Percentiles rank a stretch among this genome's conserved stretches.
Evolutionary conservation across 2,329 filamentous ascomycete species (phyloP).

Genomic region (Fusarium begoniae): DNA sequence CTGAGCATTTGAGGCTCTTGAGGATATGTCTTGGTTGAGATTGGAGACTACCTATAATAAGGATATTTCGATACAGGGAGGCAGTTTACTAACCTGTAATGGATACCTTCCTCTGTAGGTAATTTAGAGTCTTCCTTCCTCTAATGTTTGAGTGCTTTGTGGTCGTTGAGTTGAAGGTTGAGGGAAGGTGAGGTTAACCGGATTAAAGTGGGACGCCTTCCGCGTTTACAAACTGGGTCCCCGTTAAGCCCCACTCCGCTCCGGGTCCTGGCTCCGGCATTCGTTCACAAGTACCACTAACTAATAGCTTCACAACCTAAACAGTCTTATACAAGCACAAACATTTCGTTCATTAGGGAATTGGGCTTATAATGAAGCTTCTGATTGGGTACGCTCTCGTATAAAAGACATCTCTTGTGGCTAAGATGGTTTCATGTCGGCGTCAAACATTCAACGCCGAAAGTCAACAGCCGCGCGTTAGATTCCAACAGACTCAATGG

Average conservation of each 20-base stretch:
- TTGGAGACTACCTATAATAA: neutral
- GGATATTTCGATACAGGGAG: neutral
- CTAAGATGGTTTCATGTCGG: neutral
- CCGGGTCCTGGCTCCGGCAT: neutral
- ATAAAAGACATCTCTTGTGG: too few species aligned
- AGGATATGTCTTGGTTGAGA: neutral
- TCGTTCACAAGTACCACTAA: neutral
- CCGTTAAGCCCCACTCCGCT: neutral
- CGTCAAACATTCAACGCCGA: neutral
- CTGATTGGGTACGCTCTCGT: neutral
- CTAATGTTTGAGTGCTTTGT: neutral
- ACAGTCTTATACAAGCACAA: neutral
- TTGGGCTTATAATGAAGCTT: neutral
- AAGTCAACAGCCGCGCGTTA: neutral
- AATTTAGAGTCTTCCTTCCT: neutral
- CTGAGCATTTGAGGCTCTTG: neutral
- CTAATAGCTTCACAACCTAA: neutral
- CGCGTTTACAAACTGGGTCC: neutral
- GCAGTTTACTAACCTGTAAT: too few species aligned
- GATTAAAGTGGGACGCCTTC: neutral
- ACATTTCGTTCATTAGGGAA: neutral
- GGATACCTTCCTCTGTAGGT: too few species aligned
- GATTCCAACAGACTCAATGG: neutral
- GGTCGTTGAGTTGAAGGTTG: neutral
- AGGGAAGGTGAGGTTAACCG: neutral